Evolutionary conservation across 805 yeast species (phyloP).

Genomic region (Candida boidinii): DNA sequence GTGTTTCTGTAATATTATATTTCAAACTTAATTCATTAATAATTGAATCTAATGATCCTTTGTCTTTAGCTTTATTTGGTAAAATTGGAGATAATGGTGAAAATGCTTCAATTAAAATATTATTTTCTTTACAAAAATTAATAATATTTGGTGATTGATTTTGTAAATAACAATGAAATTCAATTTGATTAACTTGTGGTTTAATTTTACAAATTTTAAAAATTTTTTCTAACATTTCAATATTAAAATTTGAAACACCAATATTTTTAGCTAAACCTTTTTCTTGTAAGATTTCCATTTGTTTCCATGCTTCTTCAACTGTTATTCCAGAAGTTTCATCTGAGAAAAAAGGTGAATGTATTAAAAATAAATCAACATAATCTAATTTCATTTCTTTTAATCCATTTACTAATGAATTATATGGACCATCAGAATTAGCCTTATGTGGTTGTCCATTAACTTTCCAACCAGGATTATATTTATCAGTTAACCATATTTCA

Average conservation of each 20-base stretch:
- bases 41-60: slow-evolving; percentile 30
- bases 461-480: slow-evolving; percentile 36
- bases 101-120: slow-evolving; percentile 53
- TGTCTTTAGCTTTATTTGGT: slow-evolving; percentile 26
- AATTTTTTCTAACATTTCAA: slow-evolving; percentile 33
- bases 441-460: slow-evolving; percentile 14
- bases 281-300: slow-evolving; percentile 32
- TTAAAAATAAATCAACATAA: slow-evolving; percentile 52
- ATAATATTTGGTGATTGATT: slow-evolving; percentile 51
- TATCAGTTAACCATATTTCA: slow-evolving; percentile 52
- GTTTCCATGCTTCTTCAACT: slow-evolving; percentile 42
- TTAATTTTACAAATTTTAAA: slow-evolving; percentile 32
- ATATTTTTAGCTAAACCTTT: slow-evolving; percentile 39
- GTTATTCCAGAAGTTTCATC: slow-evolving; percentile 34
- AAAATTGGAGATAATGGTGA: slow-evolving; percentile 62
- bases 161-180: slow-evolving; percentile 57
- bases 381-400: slow-evolving; percentile 39
- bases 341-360: slow-evolving; percentile 50
- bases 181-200: slow-evolving; percentile 65
- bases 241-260: slow-evolving; percentile 57
- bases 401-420: slow-evolving; percentile 37
- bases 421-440: slow-evolving; percentile 28
- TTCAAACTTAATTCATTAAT: slow-evolving; percentile 39
- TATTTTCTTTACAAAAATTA: slow-evolving; percentile 39
- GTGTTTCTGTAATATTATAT: slow-evolving; percentile 53